Evolutionary conservation across 768 basidiomycete genomes (phyloP), one percentile per base, ranked within the genome.

Genomic region (Leccinum barrowsii): DNA sequence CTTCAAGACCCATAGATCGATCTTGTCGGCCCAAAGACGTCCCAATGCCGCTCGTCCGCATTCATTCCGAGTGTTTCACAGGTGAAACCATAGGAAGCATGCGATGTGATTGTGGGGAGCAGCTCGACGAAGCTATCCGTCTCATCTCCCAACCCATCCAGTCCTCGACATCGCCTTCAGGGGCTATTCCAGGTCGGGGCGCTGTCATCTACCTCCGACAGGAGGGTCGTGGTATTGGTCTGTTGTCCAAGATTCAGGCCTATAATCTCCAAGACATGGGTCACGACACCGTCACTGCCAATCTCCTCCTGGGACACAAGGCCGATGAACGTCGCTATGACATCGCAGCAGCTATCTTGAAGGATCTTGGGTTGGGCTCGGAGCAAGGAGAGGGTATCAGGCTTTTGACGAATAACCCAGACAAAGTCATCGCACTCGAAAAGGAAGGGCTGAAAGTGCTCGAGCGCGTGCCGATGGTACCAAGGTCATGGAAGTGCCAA

Each of bases 101-200:
- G 90, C 89, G 97, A 32, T 99, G 97, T 70, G 97, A 99, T 73
- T 99, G 97, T 69, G 97, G 97, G 13, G 95, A 98, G 74, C 97
- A 99, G 73, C 81, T 99, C 4, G 95, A 98, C 74, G 96, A 98
- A 71, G 94, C 97, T n/a, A 86, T 98, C 60, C 84, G 92, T 11
- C 86, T 87, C 65, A 93, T 98, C 65, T 86, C 89, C 13, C 81
- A 84, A 70, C 85, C 91, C 48, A 80, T 89, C 65, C 70, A 76
- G 15, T 67, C 85, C 58, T 76, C 79, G 8, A 63, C 76, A 11
- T 56, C 74, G 11, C 65, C 74, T 54, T 63, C 72, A 40, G 64
- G 70, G 17, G 73, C 72, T 3, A 83, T 93, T 28, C 90, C 90
- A 0, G 93, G 93, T 6, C 86, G 95, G 7, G 97, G 97, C 17